Conservation (phyloP, 345 rosid genomes). For the Linum tenue region DNA sequence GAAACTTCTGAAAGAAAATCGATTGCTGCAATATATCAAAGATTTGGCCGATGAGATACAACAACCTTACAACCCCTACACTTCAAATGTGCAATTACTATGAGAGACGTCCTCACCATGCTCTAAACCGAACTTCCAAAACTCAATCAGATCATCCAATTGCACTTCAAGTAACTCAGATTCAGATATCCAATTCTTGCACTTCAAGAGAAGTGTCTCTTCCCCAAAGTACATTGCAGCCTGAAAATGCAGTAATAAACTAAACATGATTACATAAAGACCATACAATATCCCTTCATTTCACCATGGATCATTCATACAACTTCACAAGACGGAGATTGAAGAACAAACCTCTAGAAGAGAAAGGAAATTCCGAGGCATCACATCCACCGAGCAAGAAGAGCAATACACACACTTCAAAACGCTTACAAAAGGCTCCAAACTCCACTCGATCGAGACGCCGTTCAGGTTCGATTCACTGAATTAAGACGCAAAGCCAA, state of each 20-base stretch:
- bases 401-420: conserved; percentile 41
- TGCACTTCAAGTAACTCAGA: conserved; percentile 20
- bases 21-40: conserved; percentile 40
- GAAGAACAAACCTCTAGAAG: conserved; percentile 40
- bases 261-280: not conserved
- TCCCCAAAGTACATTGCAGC: conserved; percentile 64
- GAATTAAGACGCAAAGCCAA: conserved; percentile 13
- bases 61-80: not conserved
- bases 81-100: conserved; percentile 10
- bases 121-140: conserved; percentile 55
- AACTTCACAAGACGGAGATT: not conserved
- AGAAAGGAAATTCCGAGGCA: conserved; percentile 40
- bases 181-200: conserved; percentile 37
- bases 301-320: not conserved
- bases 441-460: conserved; percentile 44
- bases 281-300: not conserved
- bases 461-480: conserved; percentile 45
- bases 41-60: conserved; percentile 24
- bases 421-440: conserved; percentile 39
- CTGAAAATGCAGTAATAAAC: conserved; percentile 18
- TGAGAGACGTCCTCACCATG: conserved; percentile 36
- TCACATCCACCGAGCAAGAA: conserved; percentile 25
- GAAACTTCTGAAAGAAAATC: conserved; percentile 50
- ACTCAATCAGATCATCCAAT: conserved; percentile 49
- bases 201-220: conserved; percentile 40